Base-by-base conservation (phyloP, 768 basidiomycete species). In the Boletus sp. region DNA sequence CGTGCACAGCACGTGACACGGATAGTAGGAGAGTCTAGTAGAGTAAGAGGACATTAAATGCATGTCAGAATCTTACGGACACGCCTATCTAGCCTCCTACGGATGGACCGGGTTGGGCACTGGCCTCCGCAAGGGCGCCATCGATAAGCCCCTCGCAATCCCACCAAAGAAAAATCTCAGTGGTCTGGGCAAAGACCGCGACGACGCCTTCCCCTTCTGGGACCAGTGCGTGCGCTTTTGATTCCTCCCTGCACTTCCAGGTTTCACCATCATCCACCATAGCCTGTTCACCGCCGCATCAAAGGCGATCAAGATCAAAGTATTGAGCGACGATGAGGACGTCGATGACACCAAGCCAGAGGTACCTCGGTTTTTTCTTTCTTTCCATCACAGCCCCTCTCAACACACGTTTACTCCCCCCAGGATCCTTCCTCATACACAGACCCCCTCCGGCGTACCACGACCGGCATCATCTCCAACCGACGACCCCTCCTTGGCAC, bases 171-270 rank as follows among this genome's bases (percentile, higher is more conserved):
- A 86, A 72, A 90, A 80, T 5, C 76, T 95, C n/a, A 75, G 83
- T 10, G 94, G 94, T 2, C 71, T 98, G 54, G 94, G 94, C 52
- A 94, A 93, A 69, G 92, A 98, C 70, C 81, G 93, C 60, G 94
- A 96, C 64, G 93, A 95, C 62, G 92, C 93, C 0, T 93, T 94
- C 67, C 93, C 94, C 47, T 98, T 98, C 80, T 98, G 94, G 94
- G 94, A 98, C 69, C 93, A 97, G 93, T 96, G 63, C 71, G 90
- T 80, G 90, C 79, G 15, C 47, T 27, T 17, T n/a, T 10, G 7
- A 5, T 1, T 32, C 39, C 4, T 32, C 35, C 15, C n/a, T 34
- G 3, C 8, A 33, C 45, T 27, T 47, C 33, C 39, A 13, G 15
- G 5, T 25, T 34, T 47, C 45, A 57, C 37, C 49, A 21, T 32